phyloP scores from a whole-genome alignment of 805 yeast genomes.

The Priceomyces carsonii region DNA sequence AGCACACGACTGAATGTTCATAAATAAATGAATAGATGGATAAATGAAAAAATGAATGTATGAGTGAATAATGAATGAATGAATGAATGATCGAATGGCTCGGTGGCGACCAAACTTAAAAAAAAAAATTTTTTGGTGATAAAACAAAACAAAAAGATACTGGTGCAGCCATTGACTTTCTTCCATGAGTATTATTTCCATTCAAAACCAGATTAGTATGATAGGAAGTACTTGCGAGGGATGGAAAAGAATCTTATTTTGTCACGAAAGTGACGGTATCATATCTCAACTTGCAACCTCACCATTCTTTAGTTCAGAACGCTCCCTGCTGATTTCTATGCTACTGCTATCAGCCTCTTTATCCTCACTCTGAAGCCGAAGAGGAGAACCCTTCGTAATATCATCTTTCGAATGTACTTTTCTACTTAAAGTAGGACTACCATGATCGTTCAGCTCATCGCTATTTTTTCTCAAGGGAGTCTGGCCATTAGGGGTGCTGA shows the following conservation, averaged over 20 bases:
- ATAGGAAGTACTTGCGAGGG: no score
- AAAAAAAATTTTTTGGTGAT: no score
- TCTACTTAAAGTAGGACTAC: slow-evolving; percentile 41
- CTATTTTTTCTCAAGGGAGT: slow-evolving; percentile 41
- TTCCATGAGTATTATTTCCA: no score
- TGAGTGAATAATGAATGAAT: background rate
- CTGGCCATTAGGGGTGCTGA: slow-evolving; percentile 50
- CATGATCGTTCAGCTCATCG: slow-evolving; percentile 38
- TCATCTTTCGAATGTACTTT: slow-evolving; percentile 16
- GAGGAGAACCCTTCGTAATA: slow-evolving; percentile 14
- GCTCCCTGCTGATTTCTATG: slow-evolving; percentile 7
- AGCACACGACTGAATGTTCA: no score
- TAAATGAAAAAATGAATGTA: background rate
- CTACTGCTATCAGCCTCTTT: slow-evolving; percentile 1
- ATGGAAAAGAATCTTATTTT: no score
- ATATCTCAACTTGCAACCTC: slow-evolving; percentile 3
- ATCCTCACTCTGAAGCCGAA: slow-evolving; percentile 12
- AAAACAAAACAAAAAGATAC: no score
- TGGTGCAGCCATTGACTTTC: no score
- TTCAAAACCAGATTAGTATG: no score
- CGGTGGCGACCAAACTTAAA: no score
- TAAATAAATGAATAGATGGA: no score
- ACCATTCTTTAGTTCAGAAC: slow-evolving; percentile 4
- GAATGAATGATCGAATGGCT: no score
- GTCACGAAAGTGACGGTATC: background rate